Evolutionary conservation across 371 early-diverging fungal species (phyloP).

Genomic region (Rhizopus stolonifer): DNA sequence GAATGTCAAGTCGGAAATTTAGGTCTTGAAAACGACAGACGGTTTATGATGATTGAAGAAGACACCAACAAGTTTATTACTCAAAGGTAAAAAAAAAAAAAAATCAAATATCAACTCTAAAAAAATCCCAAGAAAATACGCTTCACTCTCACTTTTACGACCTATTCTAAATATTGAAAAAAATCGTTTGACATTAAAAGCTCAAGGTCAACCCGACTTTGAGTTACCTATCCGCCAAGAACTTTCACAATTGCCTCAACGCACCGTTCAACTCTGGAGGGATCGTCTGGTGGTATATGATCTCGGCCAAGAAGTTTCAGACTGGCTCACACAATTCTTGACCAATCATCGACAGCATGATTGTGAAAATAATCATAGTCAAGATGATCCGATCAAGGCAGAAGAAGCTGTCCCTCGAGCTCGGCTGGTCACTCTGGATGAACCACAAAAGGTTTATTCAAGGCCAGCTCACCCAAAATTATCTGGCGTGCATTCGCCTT

Average conservation of each 20-base stretch:
- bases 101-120: neutral
- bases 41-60: slow-evolving; percentile 44
- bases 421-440: slow-evolving; percentile 41
- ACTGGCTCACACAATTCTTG: slow-evolving; percentile 39
- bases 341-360: slow-evolving; percentile 30
- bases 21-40: slow-evolving; percentile 43
- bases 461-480: slow-evolving; percentile 43
- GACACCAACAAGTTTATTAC: slow-evolving; percentile 36
- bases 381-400: slow-evolving; percentile 12
- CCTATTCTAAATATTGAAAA: slow-evolving; percentile 24
- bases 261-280: slow-evolving; percentile 35
- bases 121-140: slow-evolving; percentile 30
- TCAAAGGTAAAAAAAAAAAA: slow-evolving; percentile 32
- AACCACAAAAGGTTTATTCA: slow-evolving; percentile 30
- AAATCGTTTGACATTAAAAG: slow-evolving; percentile 28
- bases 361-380: slow-evolving; percentile 25
- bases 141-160: slow-evolving; percentile 34
- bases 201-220: slow-evolving; percentile 22
- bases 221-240: slow-evolving; percentile 34
- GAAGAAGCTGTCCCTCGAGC: slow-evolving; percentile 6
- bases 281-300: slow-evolving; percentile 35
- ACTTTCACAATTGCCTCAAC: slow-evolving; percentile 7
- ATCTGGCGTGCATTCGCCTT: slow-evolving; percentile 39
- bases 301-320: slow-evolving; percentile 40
- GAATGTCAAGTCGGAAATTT: slow-evolving; percentile 34